Evolutionary conservation across 139 green algal genomes (phyloP), one percentile per base, ranked within the genome.

Genomic region (Penium margaritaceum): DNA sequence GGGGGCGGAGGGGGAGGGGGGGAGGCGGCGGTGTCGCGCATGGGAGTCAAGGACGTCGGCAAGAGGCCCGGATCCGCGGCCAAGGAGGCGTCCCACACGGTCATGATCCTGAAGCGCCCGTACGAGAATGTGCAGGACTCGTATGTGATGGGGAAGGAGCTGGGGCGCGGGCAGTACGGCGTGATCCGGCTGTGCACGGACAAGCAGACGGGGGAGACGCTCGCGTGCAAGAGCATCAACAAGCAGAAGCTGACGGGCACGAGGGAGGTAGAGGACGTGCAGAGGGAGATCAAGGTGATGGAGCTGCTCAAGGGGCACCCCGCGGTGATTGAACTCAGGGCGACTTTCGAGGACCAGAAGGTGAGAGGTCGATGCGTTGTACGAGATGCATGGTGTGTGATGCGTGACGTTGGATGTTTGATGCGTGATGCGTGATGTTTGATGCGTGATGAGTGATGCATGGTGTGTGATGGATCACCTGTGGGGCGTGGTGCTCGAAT

Each of bases 221-320:
- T 85, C 15, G 90, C 90, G 7, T 91, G 87, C 83, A 96, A 96
- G 75, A 87, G 85, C 36, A 96, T 97, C 76, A 86, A 82, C 61
- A 97, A 97, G 84, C 80, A 81, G 63, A 94, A 93, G 81, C 82
- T 64, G 27, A 36, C 27, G 55, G 27, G 55, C 24, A 64, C 29
- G 55, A 24, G 27, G 32, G 62, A 68, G 24, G 62, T 68, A 17
- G 34, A 68, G 33, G 67, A 75, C 67, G 51, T 66, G 12, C 41
- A 75, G 47, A 43, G 67, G 30, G 67, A 75, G 51, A 47, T 75
- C 12, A 65, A 75, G 67, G 34, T 75, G 7, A 43, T 75, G 51
- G 32, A 66, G 47, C 67, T 67, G 29, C 67, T 75, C 4, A 67
- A 67, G 60, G 44, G 44, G 5, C 62, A 69, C 14, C 62, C 62